Base-by-base conservation (phyloP, 1,139 yeast genomes). In the Yamadazyma dendronema region DNA sequence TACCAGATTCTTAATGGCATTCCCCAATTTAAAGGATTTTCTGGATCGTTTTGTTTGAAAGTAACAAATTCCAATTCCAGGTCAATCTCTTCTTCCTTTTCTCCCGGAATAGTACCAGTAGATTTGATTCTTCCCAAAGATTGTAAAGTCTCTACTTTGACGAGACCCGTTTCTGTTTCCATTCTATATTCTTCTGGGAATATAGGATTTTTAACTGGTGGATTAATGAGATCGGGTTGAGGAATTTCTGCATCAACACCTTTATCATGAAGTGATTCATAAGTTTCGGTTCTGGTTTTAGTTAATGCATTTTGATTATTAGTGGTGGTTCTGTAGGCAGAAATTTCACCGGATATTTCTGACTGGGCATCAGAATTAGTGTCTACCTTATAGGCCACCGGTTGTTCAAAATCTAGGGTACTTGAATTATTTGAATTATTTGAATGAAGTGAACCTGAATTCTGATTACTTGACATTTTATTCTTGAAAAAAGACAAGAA, bases 121-220 rank as follows among this genome's bases (percentile, higher is more conserved):
- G 74, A 56, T 37, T 67, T 63, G 2, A 67, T 56, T 67, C 94
- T 74, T 30, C 94, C 94, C 32, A 84, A 44, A 4, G 74, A 68
- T 35, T 78, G 84, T 50, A 88, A 67, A 0, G 95, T 83, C 31
- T 78, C 67, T 3, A 82, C 85, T 2, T 88, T 90, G 6, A 88
- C 96, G 39, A 88, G 69, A 46, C 96, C 96, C 4, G 96, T 85
- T 36, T 75, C 73, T 1, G 96, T 88, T 66, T 88, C 96, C 56
- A 88, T 51, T 6, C 89, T 84, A 59, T 85, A 88, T 59, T 88
- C 96, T 67, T 88, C 96, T 11, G 96, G 96, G 70, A 88, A 88
- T 32, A 87, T 82, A 5, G 90, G 81, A 44, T 74, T 67, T 35
- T 69, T 72, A 9, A 77, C 73, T 7, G 78, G 75, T 2, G 94